These are phyloP conservation scores for Schizonepeta tenuifolia DNA, from an alignment of 257 asterid genomes.

Conservation along the genomic window DNA sequence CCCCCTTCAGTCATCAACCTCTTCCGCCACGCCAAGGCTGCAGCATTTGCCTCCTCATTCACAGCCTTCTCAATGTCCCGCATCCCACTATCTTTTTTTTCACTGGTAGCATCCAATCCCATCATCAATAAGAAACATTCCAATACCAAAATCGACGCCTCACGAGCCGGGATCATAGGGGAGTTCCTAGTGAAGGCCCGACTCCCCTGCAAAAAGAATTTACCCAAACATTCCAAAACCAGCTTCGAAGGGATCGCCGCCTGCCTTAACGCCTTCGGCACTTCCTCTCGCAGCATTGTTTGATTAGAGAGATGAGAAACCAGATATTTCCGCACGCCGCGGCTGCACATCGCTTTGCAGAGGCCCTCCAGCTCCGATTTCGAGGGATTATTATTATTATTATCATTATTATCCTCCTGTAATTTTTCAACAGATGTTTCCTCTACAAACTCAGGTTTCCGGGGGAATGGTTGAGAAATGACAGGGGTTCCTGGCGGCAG, in stretches of 20 bases:
- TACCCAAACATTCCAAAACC: slow-evolving; percentile 68
- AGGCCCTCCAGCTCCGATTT: slow-evolving; percentile 60
- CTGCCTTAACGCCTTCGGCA: slow-evolving; percentile 63
- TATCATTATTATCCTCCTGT: no score
- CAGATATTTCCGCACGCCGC: slow-evolving; percentile 57
- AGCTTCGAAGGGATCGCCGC: slow-evolving; percentile 63
- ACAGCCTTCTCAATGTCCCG: slow-evolving; percentile 46
- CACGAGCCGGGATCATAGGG: slow-evolving; percentile 63
- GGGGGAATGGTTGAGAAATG: slow-evolving; percentile 20
- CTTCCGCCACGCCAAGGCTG: slow-evolving; percentile 76
- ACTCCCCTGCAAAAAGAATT: slow-evolving; percentile 76
- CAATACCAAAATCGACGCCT: slow-evolving; percentile 68
- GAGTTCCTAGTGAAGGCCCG: slow-evolving; percentile 54
- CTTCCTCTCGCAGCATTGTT: slow-evolving; percentile 58
- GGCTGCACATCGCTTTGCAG: slow-evolving; percentile 56
- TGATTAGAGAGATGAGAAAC: slow-evolving; percentile 40
- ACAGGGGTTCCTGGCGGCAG: slow-evolving; percentile 34
- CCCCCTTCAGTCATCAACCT: slow-evolving; percentile 80
- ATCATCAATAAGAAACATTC: slow-evolving; percentile 76
- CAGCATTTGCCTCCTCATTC: slow-evolving; percentile 58
- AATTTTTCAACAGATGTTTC: slow-evolving; percentile 20
- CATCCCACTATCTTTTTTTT: slow-evolving; percentile 15
- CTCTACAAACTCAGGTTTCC: background rate
- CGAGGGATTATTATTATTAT: background rate
- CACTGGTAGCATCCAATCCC: slow-evolving; percentile 34